Conservation (phyloP, 140 eudicot genomes). For the Stevia rebaudiana region DNA sequence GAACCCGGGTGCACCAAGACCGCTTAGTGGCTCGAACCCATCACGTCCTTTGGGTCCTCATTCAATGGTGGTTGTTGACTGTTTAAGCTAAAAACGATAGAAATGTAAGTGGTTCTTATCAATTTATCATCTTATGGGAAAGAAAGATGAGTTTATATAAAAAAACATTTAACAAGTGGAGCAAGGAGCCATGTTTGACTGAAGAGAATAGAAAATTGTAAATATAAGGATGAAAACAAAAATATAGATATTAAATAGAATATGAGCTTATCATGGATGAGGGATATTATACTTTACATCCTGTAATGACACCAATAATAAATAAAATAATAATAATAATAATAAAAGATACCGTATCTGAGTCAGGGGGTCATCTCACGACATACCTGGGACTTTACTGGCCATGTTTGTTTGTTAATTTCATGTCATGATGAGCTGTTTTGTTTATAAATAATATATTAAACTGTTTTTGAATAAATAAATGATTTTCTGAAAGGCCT, state of each 20-base stretch:
- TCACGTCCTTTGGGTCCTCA: not conserved
- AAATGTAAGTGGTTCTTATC: not conserved
- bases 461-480: not conserved
- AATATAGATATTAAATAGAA: not conserved
- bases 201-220: not conserved
- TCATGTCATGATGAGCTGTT: not conserved
- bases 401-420: no score
- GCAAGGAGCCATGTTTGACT: slow-evolving; percentile 30
- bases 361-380: no score
- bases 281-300: not conserved
- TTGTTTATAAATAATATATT: not conserved
- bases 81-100: not conserved
- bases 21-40: slow-evolving; percentile 3
- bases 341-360: no score
- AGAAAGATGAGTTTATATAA: not conserved
- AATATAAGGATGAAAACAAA: not conserved
- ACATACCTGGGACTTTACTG: no score
- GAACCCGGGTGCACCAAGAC: no score
- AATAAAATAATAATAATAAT: no score
- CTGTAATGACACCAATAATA: no score
- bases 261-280: not conserved
- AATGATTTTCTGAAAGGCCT: not conserved
- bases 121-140: not conserved
- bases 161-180: slow-evolving; percentile 5
- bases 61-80: not conserved